Conservation (phyloP, 441 rosid genomes). For the Populus hybrid region DNA sequence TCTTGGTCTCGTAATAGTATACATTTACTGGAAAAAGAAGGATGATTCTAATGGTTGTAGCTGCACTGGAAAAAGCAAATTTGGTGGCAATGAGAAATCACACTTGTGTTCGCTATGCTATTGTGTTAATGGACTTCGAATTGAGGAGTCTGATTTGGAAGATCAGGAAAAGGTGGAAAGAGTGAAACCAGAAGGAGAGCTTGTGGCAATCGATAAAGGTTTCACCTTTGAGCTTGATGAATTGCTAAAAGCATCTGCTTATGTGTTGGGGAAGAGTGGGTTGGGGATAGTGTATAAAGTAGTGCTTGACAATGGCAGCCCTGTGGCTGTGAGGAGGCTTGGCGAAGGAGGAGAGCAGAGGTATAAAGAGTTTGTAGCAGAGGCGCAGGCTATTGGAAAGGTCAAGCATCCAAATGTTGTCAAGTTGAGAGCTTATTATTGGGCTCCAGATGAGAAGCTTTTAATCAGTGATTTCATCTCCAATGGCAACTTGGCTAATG, state of each 20-base stretch:
- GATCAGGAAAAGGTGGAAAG: constrained; percentile 31
- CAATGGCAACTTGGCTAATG: constrained; percentile 79
- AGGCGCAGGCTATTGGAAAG: constrained; percentile 82
- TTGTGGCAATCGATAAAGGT: constrained; percentile 84
- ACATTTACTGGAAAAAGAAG: constrained; percentile 86
- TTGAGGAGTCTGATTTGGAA: constrained; percentile 63
- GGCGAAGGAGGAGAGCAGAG: constrained; percentile 92
- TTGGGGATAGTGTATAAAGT: constrained; percentile 93
- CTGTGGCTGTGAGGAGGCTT: constrained; percentile 90
- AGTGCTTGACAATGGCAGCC: constrained; percentile 82
- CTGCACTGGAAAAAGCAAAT: constrained; percentile 65
- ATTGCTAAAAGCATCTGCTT: constrained; percentile 86
- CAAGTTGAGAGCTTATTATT: constrained; percentile 83
- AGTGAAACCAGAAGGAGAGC: constrained; percentile 64
- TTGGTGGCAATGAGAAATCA: constrained; percentile 52
- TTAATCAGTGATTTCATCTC: constrained; percentile 82
- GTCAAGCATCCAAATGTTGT: constrained; percentile 94
- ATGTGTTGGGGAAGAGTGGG: constrained; percentile 93
- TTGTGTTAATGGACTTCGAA: constrained; percentile 28
- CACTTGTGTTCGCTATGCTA: constrained; percentile 27
- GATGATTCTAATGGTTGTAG: constrained; percentile 64
- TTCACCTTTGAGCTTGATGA: constrained; percentile 86
- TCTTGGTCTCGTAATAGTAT: constrained; percentile 63
- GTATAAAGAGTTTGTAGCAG: constrained; percentile 78
- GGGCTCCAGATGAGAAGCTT: constrained; percentile 96